Conservation (phyloP, 805 yeast species). For the Yarrowia sp. region DNA sequence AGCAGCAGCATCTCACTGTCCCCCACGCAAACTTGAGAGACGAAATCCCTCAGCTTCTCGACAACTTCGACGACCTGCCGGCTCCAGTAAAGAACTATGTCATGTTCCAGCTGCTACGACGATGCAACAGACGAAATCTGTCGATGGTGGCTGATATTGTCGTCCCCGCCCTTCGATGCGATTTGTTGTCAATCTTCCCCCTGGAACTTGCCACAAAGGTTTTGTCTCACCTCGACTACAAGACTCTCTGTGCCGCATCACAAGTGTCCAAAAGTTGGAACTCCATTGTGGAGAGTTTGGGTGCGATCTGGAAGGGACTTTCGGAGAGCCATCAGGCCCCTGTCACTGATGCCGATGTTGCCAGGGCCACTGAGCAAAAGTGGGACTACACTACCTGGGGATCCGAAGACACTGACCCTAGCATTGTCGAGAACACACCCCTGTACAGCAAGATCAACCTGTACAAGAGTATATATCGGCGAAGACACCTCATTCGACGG, state of each 20-base stretch:
- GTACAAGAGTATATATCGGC: slow-evolving; percentile 65
- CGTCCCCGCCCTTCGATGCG: slow-evolving; percentile 68
- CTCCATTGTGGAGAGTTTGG: slow-evolving; percentile 63
- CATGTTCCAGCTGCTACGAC: slow-evolving; percentile 62
- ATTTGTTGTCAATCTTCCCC: slow-evolving; percentile 74
- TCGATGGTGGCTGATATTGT: slow-evolving; percentile 64
- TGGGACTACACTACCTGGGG: slow-evolving; percentile 51
- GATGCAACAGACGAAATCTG: slow-evolving; percentile 65
- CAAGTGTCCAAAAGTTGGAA: slow-evolving; percentile 77
- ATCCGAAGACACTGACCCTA: slow-evolving; percentile 18
- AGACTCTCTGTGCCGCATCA: slow-evolving; percentile 65
- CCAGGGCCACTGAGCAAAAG: slow-evolving; percentile 49
- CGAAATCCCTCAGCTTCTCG: slow-evolving; percentile 69
- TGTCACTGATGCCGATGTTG: slow-evolving; percentile 49
- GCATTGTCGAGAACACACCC: slow-evolving; percentile 43
- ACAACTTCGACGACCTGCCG: slow-evolving; percentile 55
- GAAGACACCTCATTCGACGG: slow-evolving; percentile 61
- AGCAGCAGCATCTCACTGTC: slow-evolving; percentile 12
- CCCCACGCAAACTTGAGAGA: slow-evolving; percentile 56
- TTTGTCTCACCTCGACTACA: slow-evolving; percentile 66
- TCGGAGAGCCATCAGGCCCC: slow-evolving; percentile 58
- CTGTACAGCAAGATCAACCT: slow-evolving; percentile 47
- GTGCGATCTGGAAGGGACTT: slow-evolving; percentile 72
- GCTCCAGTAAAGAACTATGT: slow-evolving; percentile 59
- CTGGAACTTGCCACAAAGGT: slow-evolving; percentile 73